Conservation (phyloP, 2,329 filamentous ascomycete genomes). For the Rhynchosporium agropyri region DNA sequence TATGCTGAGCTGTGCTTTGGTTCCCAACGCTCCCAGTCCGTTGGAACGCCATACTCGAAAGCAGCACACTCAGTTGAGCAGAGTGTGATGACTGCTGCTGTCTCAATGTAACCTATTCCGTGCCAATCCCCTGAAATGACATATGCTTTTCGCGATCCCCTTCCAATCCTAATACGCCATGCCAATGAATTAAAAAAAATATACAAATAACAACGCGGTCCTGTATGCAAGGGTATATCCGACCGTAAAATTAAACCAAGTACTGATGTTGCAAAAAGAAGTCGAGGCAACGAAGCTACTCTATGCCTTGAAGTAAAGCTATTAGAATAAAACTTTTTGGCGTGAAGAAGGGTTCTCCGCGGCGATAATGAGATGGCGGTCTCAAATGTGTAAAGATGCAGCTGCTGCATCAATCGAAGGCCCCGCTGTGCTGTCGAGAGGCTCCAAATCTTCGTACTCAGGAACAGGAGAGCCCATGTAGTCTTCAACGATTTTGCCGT, state of each 20-base stretch:
- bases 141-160: conserved; percentile 4
- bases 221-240: conserved; percentile 24
- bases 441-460: conserved; percentile 39
- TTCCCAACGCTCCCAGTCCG: not conserved
- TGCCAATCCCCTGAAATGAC: not conserved
- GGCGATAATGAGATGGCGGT: not conserved
- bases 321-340: not conserved
- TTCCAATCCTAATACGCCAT: conserved; percentile 4
- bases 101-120: too few relatives aligned
- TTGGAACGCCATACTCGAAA: conserved; percentile 11
- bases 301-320: not conserved
- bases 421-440: conserved; percentile 26
- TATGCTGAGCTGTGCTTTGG: not conserved
- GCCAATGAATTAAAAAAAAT: not conserved
- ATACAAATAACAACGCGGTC: conserved; percentile 1
- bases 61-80: conserved; percentile 5
- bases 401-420: not conserved
- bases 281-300: not conserved
- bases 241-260: not conserved
- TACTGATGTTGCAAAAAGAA: not conserved
- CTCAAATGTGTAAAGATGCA: not conserved
- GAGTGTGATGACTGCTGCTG: not conserved
- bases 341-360: not conserved
- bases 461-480: conserved; percentile 37
- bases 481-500: conserved; percentile 44